Base-by-base conservation (phyloP, 441 rosid species). In the Raphanus hybrid region DNA sequence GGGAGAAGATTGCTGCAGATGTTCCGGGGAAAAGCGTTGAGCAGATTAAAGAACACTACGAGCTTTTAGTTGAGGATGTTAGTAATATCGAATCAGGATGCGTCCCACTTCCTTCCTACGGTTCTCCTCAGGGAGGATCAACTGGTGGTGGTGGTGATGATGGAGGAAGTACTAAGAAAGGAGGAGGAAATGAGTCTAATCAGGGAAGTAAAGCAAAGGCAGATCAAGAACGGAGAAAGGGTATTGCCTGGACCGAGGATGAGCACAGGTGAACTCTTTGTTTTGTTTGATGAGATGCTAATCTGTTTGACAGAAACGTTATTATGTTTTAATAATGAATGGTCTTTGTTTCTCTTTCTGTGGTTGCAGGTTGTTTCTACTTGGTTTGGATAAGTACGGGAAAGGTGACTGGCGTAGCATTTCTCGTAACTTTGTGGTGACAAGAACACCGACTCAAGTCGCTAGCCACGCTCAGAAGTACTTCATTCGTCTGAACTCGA, bases 401-500 rank as follows among this genome's bases (percentile, higher is more conserved):
- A 96, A 93, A 85, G 99, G 98, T 32, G 99, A 96, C 70, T 96
- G 99, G 97, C 90, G 98, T 78, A 96, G 98, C 75, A 93, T 96
- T 78, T 94, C 99, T 9, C 89, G 99, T 16, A 91, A 93, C 83
- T 96, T 85, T 82, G 99, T 96, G 69, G 96, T 92, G 71, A 90
- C 99, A 62, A 93, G 98, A 83, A 96, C 98, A 8, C 98, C 98
- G 5, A 93, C 98, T 1, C 99, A 96, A 82, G 99, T 96, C 8
- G 99, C 99, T 7, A 96, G 99, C 82, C 99, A 93, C 18, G 98
- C 99, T 6, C 99, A 96, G 71, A 96, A 96, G 80, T 92, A 92
- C 80, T 93, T 92, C 84, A 91, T 89, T 59, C 91, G 99, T 64
- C 80, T 90, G 80, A 93, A 92, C 85, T 92, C 94, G 3, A 88